These are phyloP conservation scores for Pythium pyrilobum DNA, from an alignment of 352 stramenopile genomes.

Conservation along the genomic window DNA sequence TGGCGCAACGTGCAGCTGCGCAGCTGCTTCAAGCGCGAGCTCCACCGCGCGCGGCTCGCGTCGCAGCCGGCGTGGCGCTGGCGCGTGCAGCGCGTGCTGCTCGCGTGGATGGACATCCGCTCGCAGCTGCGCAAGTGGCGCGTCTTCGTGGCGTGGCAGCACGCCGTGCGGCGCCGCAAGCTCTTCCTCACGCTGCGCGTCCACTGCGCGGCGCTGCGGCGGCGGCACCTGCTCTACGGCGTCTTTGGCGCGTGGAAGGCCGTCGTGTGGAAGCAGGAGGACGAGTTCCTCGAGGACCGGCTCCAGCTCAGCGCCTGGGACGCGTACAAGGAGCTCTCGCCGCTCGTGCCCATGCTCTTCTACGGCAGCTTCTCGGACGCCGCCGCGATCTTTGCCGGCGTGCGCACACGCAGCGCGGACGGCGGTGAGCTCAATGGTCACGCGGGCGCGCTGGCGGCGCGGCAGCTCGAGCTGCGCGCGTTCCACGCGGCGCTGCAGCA, in stretches of 20 bases:
- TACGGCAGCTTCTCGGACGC: constrained; percentile 55
- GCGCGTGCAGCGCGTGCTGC: constrained; percentile 41
- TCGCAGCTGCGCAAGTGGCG: constrained; percentile 25
- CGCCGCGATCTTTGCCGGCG: constrained; percentile 47
- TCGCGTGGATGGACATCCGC: constrained; percentile 41
- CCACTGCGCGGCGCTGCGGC: constrained; percentile 36
- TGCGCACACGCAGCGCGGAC: no score
- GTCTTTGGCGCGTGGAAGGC: constrained; percentile 58
- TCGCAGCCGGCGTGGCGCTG: constrained; percentile 39
- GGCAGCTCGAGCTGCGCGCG: constrained; percentile 24
- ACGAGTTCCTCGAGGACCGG: constrained; percentile 51
- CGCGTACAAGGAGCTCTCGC: constrained; percentile 44
- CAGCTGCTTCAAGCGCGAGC: constrained; percentile 50
- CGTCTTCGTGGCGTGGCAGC: constrained; percentile 43
- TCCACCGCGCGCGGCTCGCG: constrained; percentile 40
- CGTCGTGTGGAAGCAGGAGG: constrained; percentile 53
- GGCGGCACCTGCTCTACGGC: constrained; percentile 36
- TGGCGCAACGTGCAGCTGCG: constrained; percentile 56
- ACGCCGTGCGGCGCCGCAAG: constrained; percentile 37
- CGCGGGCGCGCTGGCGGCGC: neutral
- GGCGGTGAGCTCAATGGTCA: neutral
- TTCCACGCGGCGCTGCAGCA: constrained; percentile 43
- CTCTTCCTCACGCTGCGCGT: constrained; percentile 39
- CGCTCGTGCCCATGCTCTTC: constrained; percentile 56
- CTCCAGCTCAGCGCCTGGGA: constrained; percentile 55